phyloP scores from a whole-genome alignment of 2,329 filamentous ascomycete genomes.

The Claviceps quebecensis region DNA sequence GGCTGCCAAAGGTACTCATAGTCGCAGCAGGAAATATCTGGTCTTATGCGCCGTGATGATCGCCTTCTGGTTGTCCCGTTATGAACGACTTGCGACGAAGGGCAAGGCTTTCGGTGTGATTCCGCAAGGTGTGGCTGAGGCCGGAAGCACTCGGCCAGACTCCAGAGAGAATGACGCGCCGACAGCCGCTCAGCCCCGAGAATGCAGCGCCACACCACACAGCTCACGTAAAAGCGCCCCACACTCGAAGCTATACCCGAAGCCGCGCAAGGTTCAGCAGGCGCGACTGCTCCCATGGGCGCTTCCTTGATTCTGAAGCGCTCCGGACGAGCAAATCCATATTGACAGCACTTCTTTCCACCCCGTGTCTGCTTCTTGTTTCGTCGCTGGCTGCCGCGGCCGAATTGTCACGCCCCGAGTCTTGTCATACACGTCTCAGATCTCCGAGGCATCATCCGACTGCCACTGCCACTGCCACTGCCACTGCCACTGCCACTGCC shows the following conservation, averaged over 20 bases:
- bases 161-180: too few relatives aligned
- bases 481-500: not conserved
- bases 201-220: not conserved
- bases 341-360: constrained; percentile 5
- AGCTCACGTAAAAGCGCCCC: not conserved
- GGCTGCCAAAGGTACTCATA: constrained; percentile 56
- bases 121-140: not conserved
- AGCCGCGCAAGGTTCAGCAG: not conserved
- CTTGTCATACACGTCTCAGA: not conserved
- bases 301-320: constrained; percentile 2
- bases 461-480: not conserved
- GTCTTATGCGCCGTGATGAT: not conserved
- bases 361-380: constrained; percentile 1
- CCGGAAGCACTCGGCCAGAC: too few relatives aligned
- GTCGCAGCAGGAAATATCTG: not conserved
- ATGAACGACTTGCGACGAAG: not conserved
- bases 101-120: not conserved
- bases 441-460: not conserved
- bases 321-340: constrained; percentile 4
- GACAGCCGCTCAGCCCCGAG: not conserved
- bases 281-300: not conserved
- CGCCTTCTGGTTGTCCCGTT: not conserved
- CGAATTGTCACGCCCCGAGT: not conserved
- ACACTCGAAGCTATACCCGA: not conserved
- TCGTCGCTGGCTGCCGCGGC: constrained; percentile 1